Conservation (phyloP, 2,329 filamentous ascomycete genomes). For the Didymella arachidicola region DNA sequence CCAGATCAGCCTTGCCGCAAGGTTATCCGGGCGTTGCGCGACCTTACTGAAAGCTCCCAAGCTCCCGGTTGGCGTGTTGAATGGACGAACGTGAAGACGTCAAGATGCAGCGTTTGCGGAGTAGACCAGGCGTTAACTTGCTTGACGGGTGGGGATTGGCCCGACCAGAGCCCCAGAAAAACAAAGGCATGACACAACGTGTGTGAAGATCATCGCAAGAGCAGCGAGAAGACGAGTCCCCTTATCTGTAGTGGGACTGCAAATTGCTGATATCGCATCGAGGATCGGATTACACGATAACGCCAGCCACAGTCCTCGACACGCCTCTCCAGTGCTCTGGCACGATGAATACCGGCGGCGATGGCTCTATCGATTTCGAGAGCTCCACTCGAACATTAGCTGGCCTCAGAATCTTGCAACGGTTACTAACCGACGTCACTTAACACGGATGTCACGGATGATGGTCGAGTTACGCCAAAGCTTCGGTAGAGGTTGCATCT, state of each 20-base stretch:
- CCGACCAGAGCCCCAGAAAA: conserved; percentile 9
- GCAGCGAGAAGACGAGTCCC: neutral
- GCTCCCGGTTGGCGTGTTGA: conserved; percentile 12
- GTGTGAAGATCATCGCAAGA: conserved; percentile 10
- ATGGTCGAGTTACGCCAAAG: conserved; percentile 19
- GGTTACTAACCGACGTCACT: conserved; percentile 26
- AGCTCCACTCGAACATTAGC: conserved; percentile 22
- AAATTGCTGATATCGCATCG: conserved; percentile 11
- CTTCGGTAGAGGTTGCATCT: conserved; percentile 18
- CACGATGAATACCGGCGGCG: conserved; percentile 5
- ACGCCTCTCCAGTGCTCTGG: conserved; percentile 2
- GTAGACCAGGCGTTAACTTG: conserved; percentile 15
- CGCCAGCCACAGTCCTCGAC: conserved; percentile 16
- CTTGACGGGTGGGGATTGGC: conserved; percentile 14
- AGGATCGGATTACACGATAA: conserved; percentile 8
- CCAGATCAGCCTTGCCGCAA: conserved; percentile 1
- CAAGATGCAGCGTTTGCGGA: conserved; percentile 18
- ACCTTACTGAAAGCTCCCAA: conserved; percentile 11
- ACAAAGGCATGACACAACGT: conserved; percentile 9
- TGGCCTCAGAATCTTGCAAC: conserved; percentile 15
- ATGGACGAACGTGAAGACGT: conserved; percentile 10
- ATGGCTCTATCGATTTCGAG: conserved; percentile 17
- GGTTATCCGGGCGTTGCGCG: neutral
- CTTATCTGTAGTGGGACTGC: conserved; percentile 15
- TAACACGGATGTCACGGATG: conserved; percentile 17